Evolutionary conservation across 2,329 filamentous ascomycete species (phyloP), one percentile per base, ranked within the genome.

Genomic region (Colletotrichum tofieldiae): DNA sequence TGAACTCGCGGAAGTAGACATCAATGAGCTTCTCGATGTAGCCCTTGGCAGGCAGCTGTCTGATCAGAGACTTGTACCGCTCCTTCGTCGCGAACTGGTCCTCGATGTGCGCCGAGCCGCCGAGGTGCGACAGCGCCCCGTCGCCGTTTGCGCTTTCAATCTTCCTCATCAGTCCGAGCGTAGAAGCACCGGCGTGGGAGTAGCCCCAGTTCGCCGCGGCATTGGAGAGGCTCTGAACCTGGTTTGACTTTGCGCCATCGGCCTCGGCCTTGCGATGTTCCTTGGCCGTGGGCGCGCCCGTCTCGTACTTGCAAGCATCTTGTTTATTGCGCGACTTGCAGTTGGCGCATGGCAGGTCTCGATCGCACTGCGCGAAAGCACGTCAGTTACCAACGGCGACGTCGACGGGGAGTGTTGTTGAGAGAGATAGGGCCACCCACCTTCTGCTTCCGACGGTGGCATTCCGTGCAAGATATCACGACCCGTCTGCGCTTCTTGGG

Each of bases 401-500:
- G 12, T 29, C 8, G 45, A 45, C 16, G 26, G 37, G 5, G 35
- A 45, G 51, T 58, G 47, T n/a, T 35, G 63, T 8, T 63, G 60
- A 37, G 65, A 37, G 65, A 29, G 35, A 63, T 43, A 23, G 26
- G 23, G 41, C 5, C 32, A 65, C 29, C 54, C 67, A 65, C 87
- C 84, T 90, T 90, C 77, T 91, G 89, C 77, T 92, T 92, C 72
- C 90, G 85, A 73, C 90, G 84, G 79, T 92, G 90, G 75, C 90
- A 92, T 77, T 92, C 90, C 14, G 86, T 89, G 75, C 90, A 92
- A 9, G 89, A 91, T 69, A 92, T 89, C 55, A 91, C 88, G 52
- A 89, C 84, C 49, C 90, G 85, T 76, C 88, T 86, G 75, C 90
- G 84, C 80, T 91, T 91, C 67, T 87, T 85, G 5, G 86, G 84